Evolutionary conservation across 2,329 filamentous ascomycete genomes (phyloP).

Genomic region (Herpotrichia juniperi): DNA sequence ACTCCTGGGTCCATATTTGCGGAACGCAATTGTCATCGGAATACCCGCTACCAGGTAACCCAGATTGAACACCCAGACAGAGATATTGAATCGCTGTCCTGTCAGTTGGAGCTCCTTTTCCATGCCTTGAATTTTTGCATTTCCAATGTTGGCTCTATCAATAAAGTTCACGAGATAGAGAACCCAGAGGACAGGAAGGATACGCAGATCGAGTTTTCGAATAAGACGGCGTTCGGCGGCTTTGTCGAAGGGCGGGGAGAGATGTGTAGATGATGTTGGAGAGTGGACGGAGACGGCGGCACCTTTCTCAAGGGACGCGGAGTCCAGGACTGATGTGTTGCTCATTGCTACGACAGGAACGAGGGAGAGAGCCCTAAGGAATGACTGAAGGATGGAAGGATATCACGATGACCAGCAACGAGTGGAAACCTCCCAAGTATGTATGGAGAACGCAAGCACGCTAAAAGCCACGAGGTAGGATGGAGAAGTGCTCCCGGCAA

Average conservation of each 20-base stretch:
- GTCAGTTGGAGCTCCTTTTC: conserved; percentile 39
- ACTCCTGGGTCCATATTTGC: conserved; percentile 39
- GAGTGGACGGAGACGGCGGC: conserved; percentile 6
- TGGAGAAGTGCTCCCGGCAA: neutral
- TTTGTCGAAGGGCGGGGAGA: conserved; percentile 24
- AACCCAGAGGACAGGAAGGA: conserved; percentile 40
- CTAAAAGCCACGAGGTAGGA: neutral
- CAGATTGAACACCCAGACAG: conserved; percentile 45
- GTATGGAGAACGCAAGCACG: neutral
- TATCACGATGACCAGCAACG: neutral
- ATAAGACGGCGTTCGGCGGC: conserved; percentile 31
- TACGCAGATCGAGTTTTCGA: conserved; percentile 36
- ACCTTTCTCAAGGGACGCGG: conserved; percentile 4
- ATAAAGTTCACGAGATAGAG: conserved; percentile 42
- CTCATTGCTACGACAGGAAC: neutral
- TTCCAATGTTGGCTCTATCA: conserved; percentile 40
- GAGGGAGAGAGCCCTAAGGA: neutral
- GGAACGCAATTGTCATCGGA: conserved; percentile 40
- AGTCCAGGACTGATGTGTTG: neutral
- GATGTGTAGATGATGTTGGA: conserved; percentile 1
- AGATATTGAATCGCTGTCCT: conserved; percentile 45
- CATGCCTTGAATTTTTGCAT: conserved; percentile 45
- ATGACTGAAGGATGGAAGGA: neutral
- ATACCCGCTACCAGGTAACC: conserved; percentile 44
- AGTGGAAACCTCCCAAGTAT: neutral